Base-by-base conservation (phyloP, 2,329 filamentous ascomycete genomes). In the Beauveria australis region DNA sequence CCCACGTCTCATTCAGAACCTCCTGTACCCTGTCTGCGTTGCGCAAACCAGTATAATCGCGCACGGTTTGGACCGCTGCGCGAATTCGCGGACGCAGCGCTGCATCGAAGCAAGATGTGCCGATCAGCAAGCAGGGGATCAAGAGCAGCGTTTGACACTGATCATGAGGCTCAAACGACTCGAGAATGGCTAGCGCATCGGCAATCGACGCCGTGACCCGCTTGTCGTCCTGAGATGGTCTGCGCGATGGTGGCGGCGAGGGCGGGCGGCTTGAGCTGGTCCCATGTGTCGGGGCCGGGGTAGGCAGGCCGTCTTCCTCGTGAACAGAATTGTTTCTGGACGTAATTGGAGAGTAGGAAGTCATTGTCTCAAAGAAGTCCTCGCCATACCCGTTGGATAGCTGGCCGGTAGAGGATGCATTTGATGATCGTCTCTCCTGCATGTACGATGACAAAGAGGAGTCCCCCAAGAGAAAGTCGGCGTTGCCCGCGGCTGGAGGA, bases 101-200 rank as follows among this genome's bases (percentile, higher is more conserved):
- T 0, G 75, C 71, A 2, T 79, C 75, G 65, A 86, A 85, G 62
- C 81, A 82, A 0, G 82, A 80, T n/a, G 81, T 82, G 24, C 84
- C 84, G 46, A 87, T 79, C 1, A 87, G 71, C 26, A 87, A 77
- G 59, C 82, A 84, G 0, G 84, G 84, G 16, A 86, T 79, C 22
- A 87, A 71, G 0, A 87, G 75, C 3, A 87, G 72, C 0, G 82
- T 84, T 67, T 87, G 83, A 4, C 77, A 78, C 0, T 82, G 82
- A 63, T 87, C 84, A 18, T 77, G 79, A 2, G 82, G 77, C 61
- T 77, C 78, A 68, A 88, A 82, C 0, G 75, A 76, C 60, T 82
- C 79, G 5, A 87, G 68, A 4, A 86, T 76, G 0, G 71, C 68
- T 9, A 88, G 74, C 0, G 81, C 82, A 64, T 85, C 79, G 26